Percentiles rank a stretch among this genome's conserved stretches.
Evolutionary conservation across 495 filamentous ascomycete genomes (phyloP).

Genomic region (Aspergillus saccharolyticus): DNA sequence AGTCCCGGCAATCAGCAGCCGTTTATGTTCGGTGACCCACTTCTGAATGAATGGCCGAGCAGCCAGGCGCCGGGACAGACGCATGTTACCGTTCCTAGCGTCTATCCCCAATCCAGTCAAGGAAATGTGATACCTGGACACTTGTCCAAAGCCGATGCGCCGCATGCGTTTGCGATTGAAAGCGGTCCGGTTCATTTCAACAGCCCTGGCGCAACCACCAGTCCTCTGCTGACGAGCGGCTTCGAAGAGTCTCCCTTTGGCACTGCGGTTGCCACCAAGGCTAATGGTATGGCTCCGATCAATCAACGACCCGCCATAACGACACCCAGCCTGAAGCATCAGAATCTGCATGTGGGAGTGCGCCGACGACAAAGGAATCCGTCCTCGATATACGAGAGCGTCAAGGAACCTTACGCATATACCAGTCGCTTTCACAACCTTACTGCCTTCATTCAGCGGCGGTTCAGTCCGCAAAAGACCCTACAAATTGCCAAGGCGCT

Average conservation of each 20-base stretch:
- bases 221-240: slow-evolving; percentile 41
- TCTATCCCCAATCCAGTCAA: slow-evolving; percentile 33
- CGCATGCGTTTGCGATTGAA: slow-evolving; percentile 69
- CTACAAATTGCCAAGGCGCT: slow-evolving; percentile 80
- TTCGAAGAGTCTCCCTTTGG: slow-evolving; percentile 36
- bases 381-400: slow-evolving; percentile 78
- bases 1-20: slow-evolving; percentile 42
- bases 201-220: slow-evolving; percentile 52
- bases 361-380: slow-evolving; percentile 63
- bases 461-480: slow-evolving; percentile 64
- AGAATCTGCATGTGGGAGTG: slow-evolving; percentile 44
- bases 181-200: slow-evolving; percentile 57
- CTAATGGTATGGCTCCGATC: slow-evolving; percentile 28
- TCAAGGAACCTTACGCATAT: slow-evolving; percentile 87
- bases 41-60: slow-evolving; percentile 43
- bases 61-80: slow-evolving; percentile 34
- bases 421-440: slow-evolving; percentile 85
- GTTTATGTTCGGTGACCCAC: slow-evolving; percentile 46
- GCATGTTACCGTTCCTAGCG: slow-evolving; percentile 39
- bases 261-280: slow-evolving; percentile 21
- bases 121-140: slow-evolving; percentile 38
- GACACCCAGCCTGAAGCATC: slow-evolving; percentile 41
- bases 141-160: slow-evolving; percentile 45
- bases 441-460: slow-evolving; percentile 70
- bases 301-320: slow-evolving; percentile 34